Conservation (phyloP, 1,284 basidiomycete species). For the Termitomyces sp. region DNA sequence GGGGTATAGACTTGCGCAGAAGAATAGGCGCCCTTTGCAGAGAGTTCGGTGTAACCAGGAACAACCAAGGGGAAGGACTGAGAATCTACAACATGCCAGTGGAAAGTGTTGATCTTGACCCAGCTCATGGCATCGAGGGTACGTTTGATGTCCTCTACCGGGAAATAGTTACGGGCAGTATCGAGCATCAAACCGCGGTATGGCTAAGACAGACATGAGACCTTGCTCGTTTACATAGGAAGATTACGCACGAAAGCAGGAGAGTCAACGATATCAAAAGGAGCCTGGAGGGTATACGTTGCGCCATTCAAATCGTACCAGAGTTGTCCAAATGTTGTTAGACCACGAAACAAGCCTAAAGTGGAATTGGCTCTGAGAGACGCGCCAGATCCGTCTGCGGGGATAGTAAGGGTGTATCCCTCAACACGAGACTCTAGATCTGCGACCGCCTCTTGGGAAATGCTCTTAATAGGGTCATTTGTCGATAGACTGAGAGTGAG, state of each 20-base stretch:
- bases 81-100: conserved; percentile 78
- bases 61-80: conserved; percentile 75
- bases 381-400: conserved; percentile 50
- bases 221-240: not conserved
- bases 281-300: conserved; percentile 50
- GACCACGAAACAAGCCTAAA: conserved; percentile 67
- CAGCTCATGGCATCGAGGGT: conserved; percentile 78
- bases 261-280: conserved; percentile 47
- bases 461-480: conserved; percentile 29
- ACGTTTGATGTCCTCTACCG: conserved; percentile 53
- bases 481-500: conserved; percentile 38
- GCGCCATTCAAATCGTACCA: conserved; percentile 49
- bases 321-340: conserved; percentile 74
- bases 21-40: conserved; percentile 68
- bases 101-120: conserved; percentile 77
- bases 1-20: conserved; percentile 51
- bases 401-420: conserved; percentile 55
- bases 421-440: conserved; percentile 53
- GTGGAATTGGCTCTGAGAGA: conserved; percentile 60
- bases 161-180: conserved; percentile 46
- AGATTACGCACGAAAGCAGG: conserved; percentile 50
- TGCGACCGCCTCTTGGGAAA: conserved; percentile 47
- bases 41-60: conserved; percentile 56
- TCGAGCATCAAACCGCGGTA: conserved; percentile 76
- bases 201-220: conserved; percentile 35